These are phyloP conservation scores for Penicillium sp. DNA, from an alignment of 2,329 filamentous ascomycete species.

Conservation along the genomic window DNA sequence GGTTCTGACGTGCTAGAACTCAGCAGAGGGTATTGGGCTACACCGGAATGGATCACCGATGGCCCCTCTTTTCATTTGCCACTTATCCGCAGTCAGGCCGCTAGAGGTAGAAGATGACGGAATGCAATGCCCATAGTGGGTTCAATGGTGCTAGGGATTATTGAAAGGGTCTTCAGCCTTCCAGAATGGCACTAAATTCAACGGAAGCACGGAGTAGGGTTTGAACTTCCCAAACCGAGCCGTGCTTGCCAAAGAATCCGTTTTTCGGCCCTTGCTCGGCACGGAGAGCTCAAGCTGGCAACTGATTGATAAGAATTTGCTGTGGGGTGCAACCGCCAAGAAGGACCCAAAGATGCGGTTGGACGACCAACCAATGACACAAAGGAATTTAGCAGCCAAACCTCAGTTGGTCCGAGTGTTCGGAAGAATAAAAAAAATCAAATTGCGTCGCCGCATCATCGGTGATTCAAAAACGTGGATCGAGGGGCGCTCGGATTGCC, in stretches of 20 bases:
- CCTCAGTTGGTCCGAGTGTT: neutral
- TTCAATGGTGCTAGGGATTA: neutral
- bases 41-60: slow-evolving; percentile 8
- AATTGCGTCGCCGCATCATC: slow-evolving; percentile 12
- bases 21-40: neutral
- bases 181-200: neutral
- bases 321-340: slow-evolving; percentile 7
- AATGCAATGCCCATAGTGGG: neutral
- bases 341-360: slow-evolving; percentile 1
- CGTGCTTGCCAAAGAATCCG: slow-evolving; percentile 4
- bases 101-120: neutral
- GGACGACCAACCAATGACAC: slow-evolving; percentile 6
- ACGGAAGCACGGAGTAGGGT: neutral
- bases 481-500: slow-evolving; percentile 8
- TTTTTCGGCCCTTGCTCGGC: slow-evolving; percentile 16
- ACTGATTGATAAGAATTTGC: slow-evolving; percentile 29
- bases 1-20: neutral
- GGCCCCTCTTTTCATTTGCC: slow-evolving; percentile 2
- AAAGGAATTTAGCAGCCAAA: neutral
- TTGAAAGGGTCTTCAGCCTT: neutral
- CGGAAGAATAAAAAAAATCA: neutral
- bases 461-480: slow-evolving; percentile 12
- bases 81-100: neutral
- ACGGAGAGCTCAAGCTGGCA: neutral
- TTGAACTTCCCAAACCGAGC: neutral